Percentiles rank a stretch among this genome's conserved stretches.
These are phyloP conservation scores for Solanum hybrid DNA, from an alignment of 305 asterid species.

Conservation along the genomic window DNA sequence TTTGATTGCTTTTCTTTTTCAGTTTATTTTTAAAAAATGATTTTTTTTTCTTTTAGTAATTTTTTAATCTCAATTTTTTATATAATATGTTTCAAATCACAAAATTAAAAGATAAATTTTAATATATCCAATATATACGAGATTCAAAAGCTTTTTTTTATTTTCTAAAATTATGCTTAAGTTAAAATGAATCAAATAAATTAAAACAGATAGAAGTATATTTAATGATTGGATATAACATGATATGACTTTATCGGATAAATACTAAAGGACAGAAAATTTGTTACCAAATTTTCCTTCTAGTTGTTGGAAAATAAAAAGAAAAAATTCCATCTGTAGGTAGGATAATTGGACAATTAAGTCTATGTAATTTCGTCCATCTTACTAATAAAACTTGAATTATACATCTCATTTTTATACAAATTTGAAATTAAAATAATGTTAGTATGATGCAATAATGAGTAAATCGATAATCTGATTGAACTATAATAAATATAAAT, in stretches of 20 bases:
- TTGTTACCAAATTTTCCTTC: not conserved
- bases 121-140: too few species aligned
- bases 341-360: not conserved
- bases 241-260: not conserved
- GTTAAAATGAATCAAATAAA: not conserved
- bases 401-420: not conserved
- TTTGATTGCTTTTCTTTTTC: not conserved
- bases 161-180: too few species aligned
- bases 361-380: not conserved
- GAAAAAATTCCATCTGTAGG: not conserved
- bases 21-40: too few species aligned
- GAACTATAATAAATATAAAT: not conserved
- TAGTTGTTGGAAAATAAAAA: not conserved
- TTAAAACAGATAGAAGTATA: too few species aligned
- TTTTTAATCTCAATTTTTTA: too few species aligned
- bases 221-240: not conserved
- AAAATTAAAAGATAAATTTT: too few species aligned
- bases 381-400: not conserved
- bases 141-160: too few species aligned
- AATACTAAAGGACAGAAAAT: not conserved
- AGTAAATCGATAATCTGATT: not conserved
- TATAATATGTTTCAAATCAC: too few species aligned
- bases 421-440: not conserved
- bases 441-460: not conserved
- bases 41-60: too few species aligned